Conservation (phyloP, 805 yeast genomes). For the Saturnispora sekii region DNA sequence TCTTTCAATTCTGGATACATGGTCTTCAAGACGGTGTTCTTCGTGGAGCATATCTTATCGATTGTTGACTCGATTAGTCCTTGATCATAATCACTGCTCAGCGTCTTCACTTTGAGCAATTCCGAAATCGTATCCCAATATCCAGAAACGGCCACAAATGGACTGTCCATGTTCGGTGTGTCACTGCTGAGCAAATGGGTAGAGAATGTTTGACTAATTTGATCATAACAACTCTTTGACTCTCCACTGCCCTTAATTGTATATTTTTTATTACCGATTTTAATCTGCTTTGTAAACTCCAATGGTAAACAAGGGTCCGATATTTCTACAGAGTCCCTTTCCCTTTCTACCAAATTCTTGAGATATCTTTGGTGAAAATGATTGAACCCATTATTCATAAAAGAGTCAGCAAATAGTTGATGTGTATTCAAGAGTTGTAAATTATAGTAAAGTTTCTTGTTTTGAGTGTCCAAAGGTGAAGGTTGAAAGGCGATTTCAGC, state of each 20-base stretch:
- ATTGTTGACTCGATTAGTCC: constrained; percentile 35
- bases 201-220: constrained; percentile 34
- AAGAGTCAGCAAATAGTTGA: constrained; percentile 44
- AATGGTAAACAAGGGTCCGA: constrained; percentile 51
- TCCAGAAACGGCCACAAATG: constrained; percentile 56
- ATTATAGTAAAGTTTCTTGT: constrained; percentile 32
- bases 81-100: constrained; percentile 33
- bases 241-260: constrained; percentile 43
- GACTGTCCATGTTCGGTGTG: not conserved
- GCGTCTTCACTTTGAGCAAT: constrained; percentile 24
- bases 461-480: constrained; percentile 37
- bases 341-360: constrained; percentile 21
- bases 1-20: constrained; percentile 11
- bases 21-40: constrained; percentile 19
- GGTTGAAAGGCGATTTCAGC: constrained; percentile 61
- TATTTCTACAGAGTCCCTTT: constrained; percentile 8
- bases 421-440: constrained; percentile 34
- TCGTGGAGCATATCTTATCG: constrained; percentile 35
- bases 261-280: constrained; percentile 12
- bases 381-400: constrained; percentile 51
- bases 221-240: constrained; percentile 36
- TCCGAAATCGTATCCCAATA: constrained; percentile 54
- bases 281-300: constrained; percentile 25
- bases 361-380: constrained; percentile 44
- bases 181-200: no score